Conservation (phyloP, 2,329 filamentous ascomycete species). For the Dothiorella sarmentorum region DNA sequence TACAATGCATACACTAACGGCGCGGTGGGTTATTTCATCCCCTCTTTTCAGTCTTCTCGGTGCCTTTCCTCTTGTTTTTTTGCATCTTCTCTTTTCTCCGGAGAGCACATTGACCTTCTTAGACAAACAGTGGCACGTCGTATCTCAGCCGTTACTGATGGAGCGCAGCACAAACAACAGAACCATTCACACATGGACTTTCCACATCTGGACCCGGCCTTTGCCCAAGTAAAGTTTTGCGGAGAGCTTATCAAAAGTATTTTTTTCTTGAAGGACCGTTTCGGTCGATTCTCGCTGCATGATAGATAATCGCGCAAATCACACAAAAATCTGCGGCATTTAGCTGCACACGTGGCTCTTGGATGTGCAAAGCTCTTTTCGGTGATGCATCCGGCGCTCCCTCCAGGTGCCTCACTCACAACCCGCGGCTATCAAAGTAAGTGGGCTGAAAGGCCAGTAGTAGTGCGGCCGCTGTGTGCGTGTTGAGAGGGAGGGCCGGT, state of each 20-base stretch:
- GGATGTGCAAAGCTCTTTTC: neutral
- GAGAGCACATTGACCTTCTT: slow-evolving; percentile 13
- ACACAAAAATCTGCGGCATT: slow-evolving; percentile 9
- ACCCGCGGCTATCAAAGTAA: neutral
- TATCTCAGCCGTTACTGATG: slow-evolving; percentile 15
- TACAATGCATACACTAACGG: neutral
- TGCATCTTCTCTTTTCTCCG: neutral
- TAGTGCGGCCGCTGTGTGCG: no score
- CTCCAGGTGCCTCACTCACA: slow-evolving; percentile 2
- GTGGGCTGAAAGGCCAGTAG: neutral
- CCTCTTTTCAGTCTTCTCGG: neutral
- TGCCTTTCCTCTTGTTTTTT: neutral
- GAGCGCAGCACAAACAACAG: slow-evolving; percentile 9
- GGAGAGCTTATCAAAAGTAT: slow-evolving; percentile 10
- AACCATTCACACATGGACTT: neutral
- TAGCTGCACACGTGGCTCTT: neutral
- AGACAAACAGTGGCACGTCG: slow-evolving; percentile 13
- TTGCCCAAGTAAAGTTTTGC: neutral
- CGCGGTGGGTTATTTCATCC: slow-evolving; percentile 10
- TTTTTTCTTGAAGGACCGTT: slow-evolving; percentile 8
- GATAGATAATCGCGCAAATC: slow-evolving; percentile 16
- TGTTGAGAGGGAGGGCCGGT: slow-evolving; percentile 2
- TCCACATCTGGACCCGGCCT: neutral
- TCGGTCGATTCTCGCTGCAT: slow-evolving; percentile 7
- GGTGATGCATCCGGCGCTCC: slow-evolving; percentile 11